Evolutionary conservation across 768 basidiomycete species (phyloP).

Genomic region (Dentipellis fragilis): DNA sequence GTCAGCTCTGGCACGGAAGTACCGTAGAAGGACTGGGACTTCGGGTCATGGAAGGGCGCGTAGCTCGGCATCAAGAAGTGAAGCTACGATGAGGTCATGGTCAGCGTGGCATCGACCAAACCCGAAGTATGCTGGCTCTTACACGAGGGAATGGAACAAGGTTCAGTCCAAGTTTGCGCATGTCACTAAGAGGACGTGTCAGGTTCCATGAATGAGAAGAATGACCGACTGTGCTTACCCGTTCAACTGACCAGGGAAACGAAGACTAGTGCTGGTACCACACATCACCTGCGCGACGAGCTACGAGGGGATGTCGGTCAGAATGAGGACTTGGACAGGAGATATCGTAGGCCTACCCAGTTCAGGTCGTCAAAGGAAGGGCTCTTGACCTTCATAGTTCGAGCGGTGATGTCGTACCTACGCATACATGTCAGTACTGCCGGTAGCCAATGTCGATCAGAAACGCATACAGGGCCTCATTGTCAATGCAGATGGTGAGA

Average conservation of each 20-base stretch:
- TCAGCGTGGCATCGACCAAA: background rate
- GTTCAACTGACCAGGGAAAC: slow-evolving; percentile 91
- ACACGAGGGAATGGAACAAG: slow-evolving; percentile 94
- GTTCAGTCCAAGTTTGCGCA: slow-evolving; percentile 89
- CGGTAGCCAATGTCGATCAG: background rate
- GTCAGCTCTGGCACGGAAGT: slow-evolving; percentile 62
- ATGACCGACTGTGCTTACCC: slow-evolving; percentile 36
- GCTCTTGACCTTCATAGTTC: slow-evolving; percentile 52
- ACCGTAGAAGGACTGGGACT: slow-evolving; percentile 49
- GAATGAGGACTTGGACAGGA: background rate
- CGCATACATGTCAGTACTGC: background rate
- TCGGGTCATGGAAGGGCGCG: slow-evolving; percentile 75
- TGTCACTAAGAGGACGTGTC: slow-evolving; percentile 40
- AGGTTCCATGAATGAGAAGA: background rate
- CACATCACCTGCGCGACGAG: slow-evolving; percentile 88
- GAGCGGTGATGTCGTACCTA: slow-evolving; percentile 65
- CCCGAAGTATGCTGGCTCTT: slow-evolving; percentile 13
- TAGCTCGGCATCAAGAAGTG: slow-evolving; percentile 97
- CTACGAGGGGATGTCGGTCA: slow-evolving; percentile 19
- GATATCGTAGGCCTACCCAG: slow-evolving; percentile 29
- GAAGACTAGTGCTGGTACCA: slow-evolving; percentile 84
- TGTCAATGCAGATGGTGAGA: slow-evolving; percentile 77
- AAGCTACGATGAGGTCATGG: slow-evolving; percentile 38
- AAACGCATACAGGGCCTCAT: slow-evolving; percentile 64
- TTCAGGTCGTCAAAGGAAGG: slow-evolving; percentile 66